Conservation (phyloP, 2,329 filamentous ascomycete species). For the Monosporascus sp. region DNA sequence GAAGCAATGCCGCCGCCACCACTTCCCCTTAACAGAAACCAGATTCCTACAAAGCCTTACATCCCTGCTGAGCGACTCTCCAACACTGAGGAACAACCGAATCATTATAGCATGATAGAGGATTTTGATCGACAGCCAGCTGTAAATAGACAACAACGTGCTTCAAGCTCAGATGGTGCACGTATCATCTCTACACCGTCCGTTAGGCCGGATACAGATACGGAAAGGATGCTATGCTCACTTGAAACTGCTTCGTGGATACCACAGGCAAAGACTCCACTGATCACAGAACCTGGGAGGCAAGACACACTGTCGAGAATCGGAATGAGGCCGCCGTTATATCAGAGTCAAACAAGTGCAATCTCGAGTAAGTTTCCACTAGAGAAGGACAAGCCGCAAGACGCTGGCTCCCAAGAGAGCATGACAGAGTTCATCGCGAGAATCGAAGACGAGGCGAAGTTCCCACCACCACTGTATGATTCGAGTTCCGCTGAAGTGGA, state of each 20-base stretch:
- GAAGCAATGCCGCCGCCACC: conserved; percentile 27
- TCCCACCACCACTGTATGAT: conserved; percentile 1
- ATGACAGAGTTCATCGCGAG: conserved; percentile 29
- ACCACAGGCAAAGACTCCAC: conserved; percentile 14
- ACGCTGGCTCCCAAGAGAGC: conserved; percentile 12
- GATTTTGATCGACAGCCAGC: not conserved
- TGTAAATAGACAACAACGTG: not conserved
- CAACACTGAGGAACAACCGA: not conserved
- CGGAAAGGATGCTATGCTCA: conserved; percentile 6
- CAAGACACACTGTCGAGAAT: conserved; percentile 8
- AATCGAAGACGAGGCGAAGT: conserved; percentile 25
- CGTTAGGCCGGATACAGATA: not conserved
- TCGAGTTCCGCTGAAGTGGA: not conserved
- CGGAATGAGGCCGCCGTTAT: conserved; percentile 13
- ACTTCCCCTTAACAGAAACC: conserved; percentile 10
- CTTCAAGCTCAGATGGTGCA: not conserved
- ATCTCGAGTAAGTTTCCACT: not conserved
- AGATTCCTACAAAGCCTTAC: not conserved
- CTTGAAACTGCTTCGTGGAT: conserved; percentile 20
- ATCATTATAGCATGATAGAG: not conserved
- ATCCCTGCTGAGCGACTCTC: not conserved
- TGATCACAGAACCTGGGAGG: conserved; percentile 4
- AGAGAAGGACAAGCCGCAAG: not conserved
- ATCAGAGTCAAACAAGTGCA: conserved; percentile 9
- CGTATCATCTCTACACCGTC: not conserved